These are phyloP conservation scores for Acacia melanoxylon DNA, from an alignment of 306 rosid species.

Conservation along the genomic window DNA sequence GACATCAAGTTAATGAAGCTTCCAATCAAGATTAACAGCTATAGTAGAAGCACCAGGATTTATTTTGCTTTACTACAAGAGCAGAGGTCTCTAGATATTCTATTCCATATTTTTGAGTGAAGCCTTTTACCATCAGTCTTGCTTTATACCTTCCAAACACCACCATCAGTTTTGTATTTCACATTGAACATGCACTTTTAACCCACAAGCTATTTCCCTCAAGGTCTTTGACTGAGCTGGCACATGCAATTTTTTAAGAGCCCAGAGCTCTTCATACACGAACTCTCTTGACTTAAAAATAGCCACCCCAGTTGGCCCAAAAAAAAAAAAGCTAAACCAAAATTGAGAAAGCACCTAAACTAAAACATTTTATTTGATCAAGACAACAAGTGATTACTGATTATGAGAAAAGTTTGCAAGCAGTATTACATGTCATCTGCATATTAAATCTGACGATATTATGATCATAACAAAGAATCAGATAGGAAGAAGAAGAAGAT, in stretches of 20 bases:
- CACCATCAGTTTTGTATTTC: neutral
- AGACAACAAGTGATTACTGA: neutral
- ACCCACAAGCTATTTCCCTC: neutral
- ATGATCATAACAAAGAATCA: neutral
- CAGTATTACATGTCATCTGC: neutral
- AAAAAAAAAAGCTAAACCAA: neutral
- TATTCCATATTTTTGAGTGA: neutral
- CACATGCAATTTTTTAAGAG: neutral
- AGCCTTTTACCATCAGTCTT: neutral
- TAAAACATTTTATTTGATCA: neutral
- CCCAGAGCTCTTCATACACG: neutral
- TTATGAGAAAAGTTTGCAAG: neutral
- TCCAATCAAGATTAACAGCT: neutral
- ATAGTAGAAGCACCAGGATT: neutral
- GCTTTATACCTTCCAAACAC: neutral
- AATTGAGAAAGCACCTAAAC: neutral
- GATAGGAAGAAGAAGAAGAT: neutral
- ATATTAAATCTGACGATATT: constrained; percentile 14
- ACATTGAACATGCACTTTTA: neutral
- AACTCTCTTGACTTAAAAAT: neutral
- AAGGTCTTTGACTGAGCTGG: neutral
- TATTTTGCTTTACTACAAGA: neutral
- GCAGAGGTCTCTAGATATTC: neutral
- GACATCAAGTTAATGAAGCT: neutral
- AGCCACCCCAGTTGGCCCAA: neutral